phyloP scores from a whole-genome alignment of 1,139 yeast species.

The Lodderomyces parapsilosis region DNA sequence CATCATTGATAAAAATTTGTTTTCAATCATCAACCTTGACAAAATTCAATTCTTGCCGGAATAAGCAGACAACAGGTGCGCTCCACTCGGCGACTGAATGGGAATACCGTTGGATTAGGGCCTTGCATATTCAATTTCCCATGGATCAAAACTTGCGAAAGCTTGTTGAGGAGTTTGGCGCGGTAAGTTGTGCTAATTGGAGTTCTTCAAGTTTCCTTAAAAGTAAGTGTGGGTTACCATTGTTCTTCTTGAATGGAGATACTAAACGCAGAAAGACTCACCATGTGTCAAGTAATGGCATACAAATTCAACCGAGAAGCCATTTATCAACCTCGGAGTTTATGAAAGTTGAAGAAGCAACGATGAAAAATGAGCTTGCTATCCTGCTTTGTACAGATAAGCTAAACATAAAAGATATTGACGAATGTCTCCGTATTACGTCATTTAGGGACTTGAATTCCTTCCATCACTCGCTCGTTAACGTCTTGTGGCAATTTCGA shows the following conservation, averaged over 20 bases:
- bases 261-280: not conserved
- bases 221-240: too few relatives aligned
- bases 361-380: not conserved
- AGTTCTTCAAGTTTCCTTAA: too few relatives aligned
- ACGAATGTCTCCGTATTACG: not conserved
- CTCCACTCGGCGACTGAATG: slow-evolving; percentile 17
- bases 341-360: too few relatives aligned
- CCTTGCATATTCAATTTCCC: slow-evolving; percentile 34
- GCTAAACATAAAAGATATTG: not conserved
- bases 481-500: not conserved
- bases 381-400: not conserved
- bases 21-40: slow-evolving; percentile 29
- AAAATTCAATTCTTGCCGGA: not conserved
- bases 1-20: slow-evolving; percentile 27
- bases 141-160: slow-evolving; percentile 29
- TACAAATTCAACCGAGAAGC: too few relatives aligned
- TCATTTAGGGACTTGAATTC: not conserved
- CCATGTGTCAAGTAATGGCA: too few relatives aligned
- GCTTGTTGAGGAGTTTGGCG: slow-evolving; percentile 11
- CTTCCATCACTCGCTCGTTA: not conserved
- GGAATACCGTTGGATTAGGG: slow-evolving; percentile 22
- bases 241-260: not conserved
- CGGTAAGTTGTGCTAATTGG: not conserved
- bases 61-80: not conserved
- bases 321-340: too few relatives aligned